Conservation (phyloP, 129 eudicot species). For the Ambrosia trifida region DNA sequence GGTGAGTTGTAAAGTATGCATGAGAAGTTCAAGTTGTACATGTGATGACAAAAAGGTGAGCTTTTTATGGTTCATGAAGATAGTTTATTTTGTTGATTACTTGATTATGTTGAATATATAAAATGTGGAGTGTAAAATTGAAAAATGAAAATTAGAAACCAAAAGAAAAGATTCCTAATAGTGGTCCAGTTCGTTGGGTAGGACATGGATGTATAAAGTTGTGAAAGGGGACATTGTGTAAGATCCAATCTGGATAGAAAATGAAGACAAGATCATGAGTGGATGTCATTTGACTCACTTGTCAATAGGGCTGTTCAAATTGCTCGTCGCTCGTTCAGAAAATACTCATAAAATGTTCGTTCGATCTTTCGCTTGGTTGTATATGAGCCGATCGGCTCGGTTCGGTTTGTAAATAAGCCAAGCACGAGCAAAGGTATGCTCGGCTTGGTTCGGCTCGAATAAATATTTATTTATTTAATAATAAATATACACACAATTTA, state of each 20-base stretch:
- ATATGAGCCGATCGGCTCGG: too few relatives aligned
- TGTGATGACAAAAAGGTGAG: conserved; percentile 10
- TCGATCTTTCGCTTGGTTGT: too few relatives aligned
- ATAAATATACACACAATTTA: too few relatives aligned
- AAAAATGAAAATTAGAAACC: not conserved
- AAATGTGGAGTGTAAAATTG: not conserved
- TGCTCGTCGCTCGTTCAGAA: too few relatives aligned
- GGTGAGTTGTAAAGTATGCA: conserved; percentile 21
- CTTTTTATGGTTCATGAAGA: conserved; percentile 25
- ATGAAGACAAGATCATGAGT: conserved; percentile 11
- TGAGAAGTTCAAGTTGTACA: conserved; percentile 14
- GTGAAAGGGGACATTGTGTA: conserved; percentile 39
- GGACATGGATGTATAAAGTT: conserved; percentile 34
- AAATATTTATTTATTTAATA: too few relatives aligned
- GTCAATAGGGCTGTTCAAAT: too few relatives aligned
- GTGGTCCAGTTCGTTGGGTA: conserved; percentile 34
- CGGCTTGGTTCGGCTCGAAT: too few relatives aligned
- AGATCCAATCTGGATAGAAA: conserved; percentile 34
- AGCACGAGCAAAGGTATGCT: too few relatives aligned
- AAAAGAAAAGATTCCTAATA: conserved; percentile 18
- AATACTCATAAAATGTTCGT: too few relatives aligned
- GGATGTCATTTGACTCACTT: conserved; percentile 24
- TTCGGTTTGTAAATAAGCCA: too few relatives aligned
- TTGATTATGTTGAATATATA: conserved; percentile 18
- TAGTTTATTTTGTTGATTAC: conserved; percentile 21